A percentile compares a stretch with the other conserved stretches of the same genome.
phyloP scores from a whole-genome alignment of 352 stramenopile genomes.

The Phytophthora kernoviae region DNA sequence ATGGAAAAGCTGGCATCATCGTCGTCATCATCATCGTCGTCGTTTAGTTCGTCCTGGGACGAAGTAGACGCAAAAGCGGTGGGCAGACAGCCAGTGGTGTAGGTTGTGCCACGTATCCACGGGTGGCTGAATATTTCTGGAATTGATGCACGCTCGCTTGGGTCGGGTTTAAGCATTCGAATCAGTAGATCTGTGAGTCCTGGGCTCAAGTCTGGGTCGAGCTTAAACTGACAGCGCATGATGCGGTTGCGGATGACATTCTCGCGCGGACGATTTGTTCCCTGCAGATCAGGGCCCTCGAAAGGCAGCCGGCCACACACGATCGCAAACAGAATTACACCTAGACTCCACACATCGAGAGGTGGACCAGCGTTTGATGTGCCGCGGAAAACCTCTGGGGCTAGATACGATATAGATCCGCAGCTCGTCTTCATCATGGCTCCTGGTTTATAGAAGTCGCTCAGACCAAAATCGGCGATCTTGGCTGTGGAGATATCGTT shows the following conservation, averaged over 20 bases:
- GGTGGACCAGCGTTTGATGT: conserved; percentile 84
- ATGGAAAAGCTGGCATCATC: conserved; percentile 58
- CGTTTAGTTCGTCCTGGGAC: conserved; percentile 30
- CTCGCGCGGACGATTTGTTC: conserved; percentile 74
- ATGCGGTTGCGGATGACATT: conserved; percentile 88
- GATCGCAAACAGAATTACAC: conserved; percentile 88
- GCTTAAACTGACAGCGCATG: conserved; percentile 86
- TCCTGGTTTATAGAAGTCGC: conserved; percentile 88
- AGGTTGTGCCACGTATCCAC: conserved; percentile 65
- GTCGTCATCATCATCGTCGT: conserved; percentile 52
- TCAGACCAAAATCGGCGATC: conserved; percentile 89
- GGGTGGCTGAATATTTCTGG: conserved; percentile 87
- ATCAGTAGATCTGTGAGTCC: conserved; percentile 75
- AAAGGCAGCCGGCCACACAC: conserved; percentile 85
- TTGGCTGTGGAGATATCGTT: conserved; percentile 84
- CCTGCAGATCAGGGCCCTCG: conserved; percentile 78
- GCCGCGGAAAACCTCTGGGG: conserved; percentile 86
- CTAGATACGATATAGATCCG: conserved; percentile 87
- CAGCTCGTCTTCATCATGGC: conserved; percentile 90
- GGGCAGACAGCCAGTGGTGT: conserved; percentile 35
- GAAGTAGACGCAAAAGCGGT: conserved; percentile 22
- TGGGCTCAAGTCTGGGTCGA: conserved; percentile 73
- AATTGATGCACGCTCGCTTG: conserved; percentile 80
- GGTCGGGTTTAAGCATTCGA: conserved; percentile 83
- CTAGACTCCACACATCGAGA: conserved; percentile 91